A percentile compares a stretch with the other conserved stretches of the same genome.
These are phyloP conservation scores for Chalciporus piperatus DNA, from an alignment of 768 basidiomycete species.

Conservation along the genomic window DNA sequence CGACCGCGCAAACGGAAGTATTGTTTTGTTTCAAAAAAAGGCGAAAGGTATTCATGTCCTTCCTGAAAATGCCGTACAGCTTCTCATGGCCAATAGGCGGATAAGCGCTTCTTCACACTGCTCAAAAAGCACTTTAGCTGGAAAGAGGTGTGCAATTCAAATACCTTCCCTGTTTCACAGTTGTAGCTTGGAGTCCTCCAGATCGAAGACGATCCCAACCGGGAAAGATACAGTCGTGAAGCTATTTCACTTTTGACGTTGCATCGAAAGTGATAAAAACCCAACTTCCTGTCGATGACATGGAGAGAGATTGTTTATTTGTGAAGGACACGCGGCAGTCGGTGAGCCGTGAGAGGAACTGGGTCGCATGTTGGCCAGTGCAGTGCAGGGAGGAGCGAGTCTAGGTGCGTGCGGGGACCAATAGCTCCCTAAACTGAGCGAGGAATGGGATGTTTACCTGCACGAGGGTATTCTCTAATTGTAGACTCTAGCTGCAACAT, in stretches of 20 bases:
- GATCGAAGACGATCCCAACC: constrained; percentile 64
- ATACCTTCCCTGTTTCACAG: neutral
- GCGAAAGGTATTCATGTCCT: constrained; percentile 59
- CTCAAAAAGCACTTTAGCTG: constrained; percentile 78
- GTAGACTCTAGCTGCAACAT: constrained; percentile 6
- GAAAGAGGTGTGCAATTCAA: constrained; percentile 47
- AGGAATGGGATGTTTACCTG: neutral
- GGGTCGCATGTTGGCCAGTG: neutral
- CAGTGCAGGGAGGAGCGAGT: too few relatives aligned
- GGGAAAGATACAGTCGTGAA: constrained; percentile 56
- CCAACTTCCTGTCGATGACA: neutral
- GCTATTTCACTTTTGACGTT: constrained; percentile 59
- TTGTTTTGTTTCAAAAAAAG: constrained; percentile 94
- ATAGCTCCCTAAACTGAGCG: neutral
- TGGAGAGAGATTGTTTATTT: neutral
- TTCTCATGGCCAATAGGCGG: constrained; percentile 52
- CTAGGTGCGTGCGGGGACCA: neutral
- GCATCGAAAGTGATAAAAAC: constrained; percentile 14
- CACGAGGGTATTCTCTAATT: constrained; percentile 4
- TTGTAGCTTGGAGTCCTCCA: constrained; percentile 24
- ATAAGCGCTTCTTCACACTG: constrained; percentile 80
- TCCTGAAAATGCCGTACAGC: neutral
- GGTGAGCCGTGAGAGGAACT: neutral
- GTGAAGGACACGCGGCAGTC: neutral
- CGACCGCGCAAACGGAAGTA: constrained; percentile 57